Evolutionary conservation across 2,329 filamentous ascomycete species (phyloP), one percentile per base, ranked within the genome.

Genomic region (Talaromyces sp.): DNA sequence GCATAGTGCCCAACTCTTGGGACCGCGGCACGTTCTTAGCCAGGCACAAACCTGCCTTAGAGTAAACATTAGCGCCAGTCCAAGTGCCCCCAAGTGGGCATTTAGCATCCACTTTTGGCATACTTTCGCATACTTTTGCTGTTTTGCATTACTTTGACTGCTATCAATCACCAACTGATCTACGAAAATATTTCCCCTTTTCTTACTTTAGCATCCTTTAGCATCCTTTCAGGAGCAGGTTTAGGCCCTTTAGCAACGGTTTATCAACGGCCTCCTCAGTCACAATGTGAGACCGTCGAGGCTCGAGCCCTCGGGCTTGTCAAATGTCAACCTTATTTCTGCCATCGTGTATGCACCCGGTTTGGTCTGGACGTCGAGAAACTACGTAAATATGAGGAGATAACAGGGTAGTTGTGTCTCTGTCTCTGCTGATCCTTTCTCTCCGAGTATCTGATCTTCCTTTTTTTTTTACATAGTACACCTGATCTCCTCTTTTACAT

Each of bases 271-370:
- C 31, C 14, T 16, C 19, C 50, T 37, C 35, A n/a, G 9, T 22
- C 27, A 22, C 31, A 56, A 35, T 14, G 50, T 0, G n/a, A 4
- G n/a, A 31, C 2, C 1, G 10, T 22, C 10, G 11, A 19, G 31
- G 50, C 31, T 8, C 9, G 27, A 54, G 50, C 50, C 50, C 50
- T 7, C 14, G 47, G 14, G 3, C 16, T 16, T 37, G 33, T 56
- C 33, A 56, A 56, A 24, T 37, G 33, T 56, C 33, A 56, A 56
- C 52, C 31, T 56, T 56, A 56, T 56, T 39, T 39, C n/a, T 54
- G 9, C 31, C 16, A 19, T 37, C 27, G 22, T 54, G 7, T 31
- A 33, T 35, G 31, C 31, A 14, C 3, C 11, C 7, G n/a, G 11
- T 31, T 7, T 31, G 13, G 45, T 27, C 52, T 19, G 33, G 52